Evolutionary conservation across 1,284 basidiomycete genomes (phyloP).

Genomic region (Irpex lacteus): DNA sequence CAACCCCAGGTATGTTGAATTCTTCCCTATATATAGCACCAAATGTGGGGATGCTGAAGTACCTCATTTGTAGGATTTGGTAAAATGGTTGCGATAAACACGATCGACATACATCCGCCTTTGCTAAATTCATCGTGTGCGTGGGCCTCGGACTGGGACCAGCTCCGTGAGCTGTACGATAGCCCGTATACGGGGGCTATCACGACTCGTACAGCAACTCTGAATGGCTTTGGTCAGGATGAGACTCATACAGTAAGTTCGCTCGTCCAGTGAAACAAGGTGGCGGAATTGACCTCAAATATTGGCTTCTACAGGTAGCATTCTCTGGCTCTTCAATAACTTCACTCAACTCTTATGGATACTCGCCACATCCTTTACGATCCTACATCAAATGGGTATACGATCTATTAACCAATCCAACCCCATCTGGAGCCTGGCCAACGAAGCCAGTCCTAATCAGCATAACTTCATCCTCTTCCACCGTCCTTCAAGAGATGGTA

Average conservation of each 20-base stretch:
- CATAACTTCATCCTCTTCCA: constrained; percentile 58
- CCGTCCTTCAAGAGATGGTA: constrained; percentile 54
- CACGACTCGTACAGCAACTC: constrained; percentile 71
- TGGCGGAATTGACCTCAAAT: not conserved
- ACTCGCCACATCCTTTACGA: constrained; percentile 69
- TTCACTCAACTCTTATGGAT: constrained; percentile 78
- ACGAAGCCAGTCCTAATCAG: constrained; percentile 74
- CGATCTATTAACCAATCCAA: constrained; percentile 38
- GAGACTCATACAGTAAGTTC: constrained; percentile 51
- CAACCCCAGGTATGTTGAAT: not conserved
- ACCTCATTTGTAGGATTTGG: not conserved
- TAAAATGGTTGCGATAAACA: constrained; percentile 49
- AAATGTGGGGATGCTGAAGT: not conserved
- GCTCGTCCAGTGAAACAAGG: not conserved
- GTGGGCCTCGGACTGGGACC: constrained; percentile 68
- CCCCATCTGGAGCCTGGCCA: constrained; percentile 22
- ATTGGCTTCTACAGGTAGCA: constrained; percentile 44
- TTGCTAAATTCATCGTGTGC: constrained; percentile 75
- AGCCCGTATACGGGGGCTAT: constrained; percentile 71
- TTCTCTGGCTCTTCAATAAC: constrained; percentile 48
- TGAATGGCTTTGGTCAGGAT: constrained; percentile 65
- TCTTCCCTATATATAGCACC: too few relatives aligned
- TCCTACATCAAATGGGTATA: constrained; percentile 64
- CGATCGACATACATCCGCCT: constrained; percentile 50
- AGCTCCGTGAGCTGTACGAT: constrained; percentile 62